These are phyloP conservation scores for Staphylotrichum longicolle DNA, from an alignment of 495 filamentous ascomycete genomes.

Conservation along the genomic window DNA sequence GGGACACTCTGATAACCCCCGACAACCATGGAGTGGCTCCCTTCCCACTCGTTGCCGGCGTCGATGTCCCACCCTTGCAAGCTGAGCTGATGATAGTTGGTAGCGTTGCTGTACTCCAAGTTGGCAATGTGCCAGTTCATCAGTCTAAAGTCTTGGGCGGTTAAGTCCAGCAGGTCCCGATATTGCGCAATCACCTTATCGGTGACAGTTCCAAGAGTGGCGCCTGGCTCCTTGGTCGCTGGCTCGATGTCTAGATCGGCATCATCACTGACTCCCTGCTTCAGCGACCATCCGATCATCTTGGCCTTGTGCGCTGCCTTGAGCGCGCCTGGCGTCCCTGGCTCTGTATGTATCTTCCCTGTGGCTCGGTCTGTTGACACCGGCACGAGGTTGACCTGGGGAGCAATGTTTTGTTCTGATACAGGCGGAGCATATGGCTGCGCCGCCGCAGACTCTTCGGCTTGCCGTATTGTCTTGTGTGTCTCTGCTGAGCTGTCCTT, in stretches of 20 bases:
- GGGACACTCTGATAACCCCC: conserved; percentile 92
- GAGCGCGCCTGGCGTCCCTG: conserved; percentile 54
- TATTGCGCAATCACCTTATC: conserved; percentile 88
- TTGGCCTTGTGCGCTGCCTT: conserved; percentile 68
- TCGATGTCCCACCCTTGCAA: conserved; percentile 95
- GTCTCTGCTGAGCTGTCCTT: conserved; percentile 71
- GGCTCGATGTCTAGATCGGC: conserved; percentile 72
- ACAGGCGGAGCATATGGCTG: conserved; percentile 47
- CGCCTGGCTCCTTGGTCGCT: conserved; percentile 55
- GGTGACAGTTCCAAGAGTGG: conserved; percentile 83
- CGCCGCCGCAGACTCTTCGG: conserved; percentile 58
- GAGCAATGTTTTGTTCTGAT: conserved; percentile 48
- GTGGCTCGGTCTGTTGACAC: conserved; percentile 58
- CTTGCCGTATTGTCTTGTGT: conserved; percentile 66
- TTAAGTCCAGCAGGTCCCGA: conserved; percentile 75
- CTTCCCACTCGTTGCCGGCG: conserved; percentile 95
- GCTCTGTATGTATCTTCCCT: conserved; percentile 58
- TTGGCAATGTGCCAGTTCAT: conserved; percentile 99
- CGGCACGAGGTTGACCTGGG: conserved; percentile 54
- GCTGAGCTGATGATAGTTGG: conserved; percentile 80
- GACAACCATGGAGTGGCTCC: conserved; percentile 84
- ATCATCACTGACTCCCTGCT: conserved; percentile 58
- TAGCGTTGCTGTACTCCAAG: conserved; percentile 94
- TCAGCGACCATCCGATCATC: conserved; percentile 77
- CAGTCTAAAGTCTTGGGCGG: conserved; percentile 79